Percentiles rank a stretch among this genome's conserved stretches.
Conservation (phyloP, 1,284 basidiomycete genomes). For the Ceratobasidium sp. region DNA sequence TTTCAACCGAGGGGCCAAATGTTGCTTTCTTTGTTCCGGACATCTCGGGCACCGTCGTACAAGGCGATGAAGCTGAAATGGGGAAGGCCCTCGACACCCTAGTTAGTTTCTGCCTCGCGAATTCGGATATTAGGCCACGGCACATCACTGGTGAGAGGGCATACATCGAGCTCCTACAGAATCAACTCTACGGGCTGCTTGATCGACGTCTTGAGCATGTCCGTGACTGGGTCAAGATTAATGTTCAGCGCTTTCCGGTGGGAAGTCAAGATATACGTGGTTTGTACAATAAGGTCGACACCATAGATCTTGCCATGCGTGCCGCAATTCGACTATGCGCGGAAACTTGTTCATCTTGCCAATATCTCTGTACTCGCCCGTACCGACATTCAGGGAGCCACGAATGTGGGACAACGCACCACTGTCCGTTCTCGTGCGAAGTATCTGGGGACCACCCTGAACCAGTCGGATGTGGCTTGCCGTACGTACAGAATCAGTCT, state of each 20-base stretch:
- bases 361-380: conserved; percentile 33
- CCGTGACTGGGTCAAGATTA: conserved; percentile 41
- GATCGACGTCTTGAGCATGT: conserved; percentile 35
- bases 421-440: conserved; percentile 41
- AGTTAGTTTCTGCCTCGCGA: neutral
- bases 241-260: conserved; percentile 38
- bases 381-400: conserved; percentile 35
- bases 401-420: conserved; percentile 42
- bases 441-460: conserved; percentile 35
- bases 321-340: conserved; percentile 36
- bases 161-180: conserved; percentile 5
- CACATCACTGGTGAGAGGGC: conserved; percentile 3
- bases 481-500: no score
- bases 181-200: conserved; percentile 2
- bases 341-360: conserved; percentile 32
- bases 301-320: conserved; percentile 16
- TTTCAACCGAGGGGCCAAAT: neutral
- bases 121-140: conserved; percentile 2
- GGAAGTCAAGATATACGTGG: conserved; percentile 39
- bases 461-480: conserved; percentile 53
- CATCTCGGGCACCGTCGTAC: neutral
- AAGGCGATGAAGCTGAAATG: neutral
- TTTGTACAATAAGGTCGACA: conserved; percentile 31
- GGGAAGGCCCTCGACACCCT: neutral
- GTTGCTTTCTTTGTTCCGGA: conserved; percentile 22